A percentile compares a stretch with the other conserved stretches of the same genome.
These are phyloP conservation scores for Ogataea nitratoaversa DNA, from an alignment of 805 yeast genomes.

Conservation along the genomic window DNA sequence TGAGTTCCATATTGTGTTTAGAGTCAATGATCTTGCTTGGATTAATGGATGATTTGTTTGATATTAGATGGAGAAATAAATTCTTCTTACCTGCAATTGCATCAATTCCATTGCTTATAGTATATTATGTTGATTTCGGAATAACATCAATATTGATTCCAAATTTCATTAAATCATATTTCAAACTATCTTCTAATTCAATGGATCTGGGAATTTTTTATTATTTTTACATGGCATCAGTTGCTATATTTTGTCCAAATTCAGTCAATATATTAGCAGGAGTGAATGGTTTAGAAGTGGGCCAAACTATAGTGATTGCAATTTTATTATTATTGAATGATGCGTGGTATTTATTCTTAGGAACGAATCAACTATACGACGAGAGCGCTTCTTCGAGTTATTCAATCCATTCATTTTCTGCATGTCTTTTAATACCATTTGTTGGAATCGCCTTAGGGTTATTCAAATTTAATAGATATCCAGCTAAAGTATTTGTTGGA, in stretches of 20 bases:
- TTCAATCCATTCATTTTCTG: constrained; percentile 79
- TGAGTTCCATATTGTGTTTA: constrained; percentile 78
- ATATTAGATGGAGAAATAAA: constrained; percentile 96
- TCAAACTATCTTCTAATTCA: constrained; percentile 36
- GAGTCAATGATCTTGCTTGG: constrained; percentile 85
- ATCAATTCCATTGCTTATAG: constrained; percentile 83
- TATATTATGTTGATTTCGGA: constrained; percentile 91
- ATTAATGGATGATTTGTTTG: constrained; percentile 90
- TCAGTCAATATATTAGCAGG: constrained; percentile 96
- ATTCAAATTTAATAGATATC: constrained; percentile 80
- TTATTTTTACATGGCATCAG: constrained; percentile 84
- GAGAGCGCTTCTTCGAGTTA: constrained; percentile 49
- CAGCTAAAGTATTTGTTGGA: constrained; percentile 92
- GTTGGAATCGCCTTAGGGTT: constrained; percentile 79
- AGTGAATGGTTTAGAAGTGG: constrained; percentile 93
- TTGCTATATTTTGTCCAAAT: constrained; percentile 92
- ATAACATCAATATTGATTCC: constrained; percentile 87
- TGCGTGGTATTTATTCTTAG: constrained; percentile 48
- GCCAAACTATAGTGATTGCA: constrained; percentile 82
- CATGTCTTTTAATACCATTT: constrained; percentile 78
- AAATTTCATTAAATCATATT: constrained; percentile 44
- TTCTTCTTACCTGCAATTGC: constrained; percentile 94
- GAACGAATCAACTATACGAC: background rate
- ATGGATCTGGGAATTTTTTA: constrained; percentile 78
- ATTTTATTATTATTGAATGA: constrained; percentile 73